Base-by-base conservation (phyloP, 2,329 filamentous ascomycete genomes). In the Zopfia rhizophila region DNA sequence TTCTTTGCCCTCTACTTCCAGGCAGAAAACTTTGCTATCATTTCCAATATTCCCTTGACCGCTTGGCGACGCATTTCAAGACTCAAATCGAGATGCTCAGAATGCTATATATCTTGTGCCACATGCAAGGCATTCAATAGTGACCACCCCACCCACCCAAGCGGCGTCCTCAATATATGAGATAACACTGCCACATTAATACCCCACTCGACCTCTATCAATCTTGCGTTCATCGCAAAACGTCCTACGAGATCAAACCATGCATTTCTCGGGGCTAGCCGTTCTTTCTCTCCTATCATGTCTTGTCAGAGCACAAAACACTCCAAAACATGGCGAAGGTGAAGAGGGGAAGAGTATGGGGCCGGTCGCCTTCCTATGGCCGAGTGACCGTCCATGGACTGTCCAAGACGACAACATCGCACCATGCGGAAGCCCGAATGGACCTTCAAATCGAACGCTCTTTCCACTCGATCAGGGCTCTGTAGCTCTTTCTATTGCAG, bases 291-390 rank as follows among this genome's bases (percentile, higher is more conserved):
- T 44, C 10, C 25, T 50, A 3, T 35, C 27, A 8, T 7, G 4
- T 11, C 21, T 32, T 13, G 49, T 23, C n/a, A 28, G n/a, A 22
- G 59, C 54, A 7, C 56, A 63, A 24, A 22, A 38, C 5, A 18
- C 29, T 4, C 16, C 10, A 16, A 54, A 50, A 16, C 62, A 66
- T 53, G 62, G 63, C 19, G 53, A 56, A n/a, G 60, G 56, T n/a
- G 61, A 53, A 29, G 60, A 63, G 30, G 65, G 63, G n/a, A 45
- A 19, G 5, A 42, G 24, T 7, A 82, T 82, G 78, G 82, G 82
- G 8, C 82, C 82, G 6, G 81, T 82, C 14, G 81, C 79, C 7
- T 84, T 86, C 61, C 72, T 85, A 66, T 86, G 83, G 82, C 83
- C 83, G 3, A 61, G 73, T 11, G 82, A 85, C 64, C 74, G 83